These are phyloP conservation scores for Trichoderma sp. DNA, from an alignment of 2,329 filamentous ascomycete genomes.

Conservation along the genomic window DNA sequence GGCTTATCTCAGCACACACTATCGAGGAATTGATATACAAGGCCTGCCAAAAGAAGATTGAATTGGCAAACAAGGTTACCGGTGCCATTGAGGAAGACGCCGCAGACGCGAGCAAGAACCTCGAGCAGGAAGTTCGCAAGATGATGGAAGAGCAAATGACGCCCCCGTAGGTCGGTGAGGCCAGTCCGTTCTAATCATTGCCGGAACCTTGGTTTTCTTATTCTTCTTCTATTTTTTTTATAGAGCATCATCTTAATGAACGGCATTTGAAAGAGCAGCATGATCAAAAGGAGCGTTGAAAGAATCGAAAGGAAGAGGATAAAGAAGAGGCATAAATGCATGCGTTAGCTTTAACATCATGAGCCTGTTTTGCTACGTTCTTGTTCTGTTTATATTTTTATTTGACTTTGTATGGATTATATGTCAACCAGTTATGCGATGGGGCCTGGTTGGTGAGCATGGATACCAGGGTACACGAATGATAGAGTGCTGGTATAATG, in stretches of 20 bases:
- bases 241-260: neutral
- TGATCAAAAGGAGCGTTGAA: neutral
- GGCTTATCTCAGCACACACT: constrained; percentile 75
- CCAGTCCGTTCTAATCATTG: neutral
- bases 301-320: neutral
- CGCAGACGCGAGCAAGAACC: constrained; percentile 33
- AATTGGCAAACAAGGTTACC: constrained; percentile 67
- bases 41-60: constrained; percentile 88
- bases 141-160: constrained; percentile 43
- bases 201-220: constrained; percentile 18
- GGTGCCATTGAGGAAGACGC: constrained; percentile 38
- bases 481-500: neutral
- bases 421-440: neutral
- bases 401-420: neutral
- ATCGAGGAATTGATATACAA: constrained; percentile 93
- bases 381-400: neutral
- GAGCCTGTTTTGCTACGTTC: constrained; percentile 8
- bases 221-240: neutral
- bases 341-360: neutral
- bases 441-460: neutral
- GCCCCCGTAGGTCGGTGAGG: constrained; percentile 34
- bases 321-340: neutral
- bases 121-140: constrained; percentile 45
- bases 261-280: neutral
- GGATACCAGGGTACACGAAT: neutral